A percentile compares a stretch with the other conserved stretches of the same genome.
phyloP scores from a whole-genome alignment of 2,329 filamentous ascomycete species.

The Alternaria sp. region DNA sequence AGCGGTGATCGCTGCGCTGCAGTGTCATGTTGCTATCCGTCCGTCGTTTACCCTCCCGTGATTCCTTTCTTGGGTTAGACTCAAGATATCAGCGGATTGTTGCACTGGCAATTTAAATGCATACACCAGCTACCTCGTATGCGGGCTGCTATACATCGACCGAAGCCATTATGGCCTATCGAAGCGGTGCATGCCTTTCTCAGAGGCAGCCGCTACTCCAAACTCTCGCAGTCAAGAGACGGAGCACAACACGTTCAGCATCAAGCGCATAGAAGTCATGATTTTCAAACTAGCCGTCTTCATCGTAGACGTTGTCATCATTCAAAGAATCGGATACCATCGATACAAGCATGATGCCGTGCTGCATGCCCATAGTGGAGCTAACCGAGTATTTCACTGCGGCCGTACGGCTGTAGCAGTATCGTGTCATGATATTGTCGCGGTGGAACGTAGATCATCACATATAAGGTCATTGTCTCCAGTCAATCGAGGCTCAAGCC shows the following conservation, averaged over 20 bases:
- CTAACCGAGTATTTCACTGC: constrained; percentile 13
- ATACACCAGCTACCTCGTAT: neutral
- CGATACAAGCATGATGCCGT: constrained; percentile 27
- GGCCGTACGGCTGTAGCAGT: constrained; percentile 2
- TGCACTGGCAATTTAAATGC: constrained; percentile 8
- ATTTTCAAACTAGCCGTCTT: neutral
- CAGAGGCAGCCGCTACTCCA: neutral
- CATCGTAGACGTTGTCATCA: neutral
- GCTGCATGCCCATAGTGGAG: constrained; percentile 25
- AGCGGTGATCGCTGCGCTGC: constrained; percentile 17
- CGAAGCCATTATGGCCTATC: neutral
- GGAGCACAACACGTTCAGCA: neutral
- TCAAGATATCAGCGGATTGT: constrained; percentile 5
- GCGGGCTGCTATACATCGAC: neutral
- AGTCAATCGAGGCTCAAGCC: neutral
- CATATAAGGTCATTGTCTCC: constrained; percentile 22
- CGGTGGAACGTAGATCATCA: constrained; percentile 1
- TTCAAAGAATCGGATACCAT: neutral
- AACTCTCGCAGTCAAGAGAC: neutral
- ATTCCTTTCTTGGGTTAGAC: constrained; percentile 7
- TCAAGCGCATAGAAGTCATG: neutral
- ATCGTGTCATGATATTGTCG: constrained; percentile 3
- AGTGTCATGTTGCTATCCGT: constrained; percentile 20
- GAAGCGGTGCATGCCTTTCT: neutral
- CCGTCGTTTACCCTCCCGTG: constrained; percentile 10